Conservation (phyloP, 1,284 basidiomycete genomes). For the Malassezia japonica region DNA sequence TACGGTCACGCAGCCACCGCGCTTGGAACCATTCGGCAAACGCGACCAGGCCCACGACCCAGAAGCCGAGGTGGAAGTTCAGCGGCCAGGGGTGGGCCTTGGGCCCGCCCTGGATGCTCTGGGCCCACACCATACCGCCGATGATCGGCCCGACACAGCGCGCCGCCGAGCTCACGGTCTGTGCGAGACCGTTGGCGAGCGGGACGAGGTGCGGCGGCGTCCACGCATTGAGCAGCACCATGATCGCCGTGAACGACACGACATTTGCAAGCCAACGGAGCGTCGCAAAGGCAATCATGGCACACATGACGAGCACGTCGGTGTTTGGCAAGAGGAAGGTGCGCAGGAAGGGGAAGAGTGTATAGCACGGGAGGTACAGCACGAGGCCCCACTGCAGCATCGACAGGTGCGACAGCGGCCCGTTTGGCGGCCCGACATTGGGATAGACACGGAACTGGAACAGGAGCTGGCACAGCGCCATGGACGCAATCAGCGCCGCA, state of each 20-base stretch:
- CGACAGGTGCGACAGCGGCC: constrained; percentile 39
- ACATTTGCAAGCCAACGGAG: constrained; percentile 49
- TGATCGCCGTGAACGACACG: constrained; percentile 47
- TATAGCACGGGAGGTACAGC: constrained; percentile 28
- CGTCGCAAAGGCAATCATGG: constrained; percentile 49
- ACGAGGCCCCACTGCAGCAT: constrained; percentile 40
- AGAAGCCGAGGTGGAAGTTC: constrained; percentile 43
- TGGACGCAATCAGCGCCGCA: constrained; percentile 45
- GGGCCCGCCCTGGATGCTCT: constrained; percentile 31
- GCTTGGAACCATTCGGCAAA: constrained; percentile 29
- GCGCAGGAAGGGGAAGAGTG: constrained; percentile 51
- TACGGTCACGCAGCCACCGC: constrained; percentile 5
- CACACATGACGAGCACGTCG: constrained; percentile 50
- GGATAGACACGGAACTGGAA: constrained; percentile 56
- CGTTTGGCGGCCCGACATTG: constrained; percentile 52
- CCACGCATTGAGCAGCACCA: constrained; percentile 49
- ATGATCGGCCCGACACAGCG: constrained; percentile 49
- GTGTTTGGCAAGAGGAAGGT: constrained; percentile 46
- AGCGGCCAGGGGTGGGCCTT: constrained; percentile 31
- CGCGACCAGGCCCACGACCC: constrained; percentile 34
- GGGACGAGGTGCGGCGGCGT: constrained; percentile 49
- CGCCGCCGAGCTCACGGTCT: constrained; percentile 48
- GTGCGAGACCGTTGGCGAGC: constrained; percentile 50
- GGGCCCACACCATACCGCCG: constrained; percentile 44
- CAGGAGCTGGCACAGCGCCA: constrained; percentile 38